Evolutionary conservation across 2,329 filamentous ascomycete genomes (phyloP).

Genomic region (Cordyceps pruinosa): DNA sequence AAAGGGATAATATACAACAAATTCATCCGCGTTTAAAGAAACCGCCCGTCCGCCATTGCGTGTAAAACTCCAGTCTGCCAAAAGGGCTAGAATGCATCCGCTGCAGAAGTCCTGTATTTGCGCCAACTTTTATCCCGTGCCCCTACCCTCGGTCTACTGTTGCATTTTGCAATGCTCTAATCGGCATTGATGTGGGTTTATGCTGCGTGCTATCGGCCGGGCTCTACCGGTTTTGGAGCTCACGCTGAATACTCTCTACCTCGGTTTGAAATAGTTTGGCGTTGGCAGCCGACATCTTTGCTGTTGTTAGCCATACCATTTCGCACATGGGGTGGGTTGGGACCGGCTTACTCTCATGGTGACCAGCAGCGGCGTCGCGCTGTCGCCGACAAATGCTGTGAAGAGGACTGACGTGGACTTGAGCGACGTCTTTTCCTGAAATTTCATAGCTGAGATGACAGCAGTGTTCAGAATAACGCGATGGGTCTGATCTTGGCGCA

Average conservation of each 20-base stretch:
- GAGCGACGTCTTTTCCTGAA: conserved; percentile 67
- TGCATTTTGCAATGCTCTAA: conserved; percentile 1
- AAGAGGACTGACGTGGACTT: conserved; percentile 64
- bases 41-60: conserved; percentile 1
- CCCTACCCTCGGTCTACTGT: conserved; percentile 2
- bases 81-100: conserved; percentile 2
- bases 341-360: conserved; percentile 50
- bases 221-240: conserved; percentile 36
- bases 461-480: conserved; percentile 81
- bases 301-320: conserved; percentile 9
- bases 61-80: conserved; percentile 10
- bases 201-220: background rate
- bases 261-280: conserved; percentile 46
- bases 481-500: conserved; percentile 85
- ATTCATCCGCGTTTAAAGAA: conserved; percentile 4
- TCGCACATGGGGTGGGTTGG: background rate
- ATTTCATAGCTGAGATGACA: conserved; percentile 70
- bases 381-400: conserved; percentile 53
- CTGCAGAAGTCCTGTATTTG: conserved; percentile 8
- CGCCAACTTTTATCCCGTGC: conserved; percentile 10
- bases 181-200: background rate
- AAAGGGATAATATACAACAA: conserved; percentile 11
- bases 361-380: conserved; percentile 49
- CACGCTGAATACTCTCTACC: conserved; percentile 42
- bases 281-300: conserved; percentile 46